phyloP scores from a whole-genome alignment of 2,329 filamentous ascomycete genomes.

The Fusarium subtropicale region DNA sequence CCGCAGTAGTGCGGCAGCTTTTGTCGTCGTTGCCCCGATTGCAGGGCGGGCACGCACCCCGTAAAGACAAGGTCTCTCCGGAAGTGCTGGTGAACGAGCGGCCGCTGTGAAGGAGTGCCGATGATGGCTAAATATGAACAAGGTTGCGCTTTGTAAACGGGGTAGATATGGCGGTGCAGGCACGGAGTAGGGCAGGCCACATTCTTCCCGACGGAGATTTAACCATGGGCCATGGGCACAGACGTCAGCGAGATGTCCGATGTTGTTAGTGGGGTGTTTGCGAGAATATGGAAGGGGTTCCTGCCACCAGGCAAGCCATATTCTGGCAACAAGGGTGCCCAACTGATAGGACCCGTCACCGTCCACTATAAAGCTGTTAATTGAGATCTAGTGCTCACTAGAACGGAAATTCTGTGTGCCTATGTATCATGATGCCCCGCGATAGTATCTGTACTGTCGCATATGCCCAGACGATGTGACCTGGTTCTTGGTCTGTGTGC shows the following conservation, averaged over 20 bases:
- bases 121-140: slow-evolving; percentile 6
- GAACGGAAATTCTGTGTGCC: slow-evolving; percentile 40
- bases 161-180: slow-evolving; percentile 8
- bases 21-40: slow-evolving; percentile 29
- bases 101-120: slow-evolving; percentile 31
- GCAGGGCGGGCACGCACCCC: slow-evolving; percentile 17
- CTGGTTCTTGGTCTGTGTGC: slow-evolving; percentile 26
- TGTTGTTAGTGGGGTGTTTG: slow-evolving; percentile 13
- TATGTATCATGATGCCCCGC: slow-evolving; percentile 47
- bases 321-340: slow-evolving; percentile 17
- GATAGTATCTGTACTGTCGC: slow-evolving; percentile 43
- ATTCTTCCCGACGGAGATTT: slow-evolving; percentile 34
- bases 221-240: slow-evolving; percentile 19
- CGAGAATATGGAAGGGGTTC: slow-evolving; percentile 11
- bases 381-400: slow-evolving; percentile 26
- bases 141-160: slow-evolving; percentile 8
- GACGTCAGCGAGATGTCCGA: slow-evolving; percentile 27
- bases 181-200: neutral
- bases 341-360: slow-evolving; percentile 14
- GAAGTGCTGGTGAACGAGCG: slow-evolving; percentile 27
- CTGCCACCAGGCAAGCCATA: slow-evolving; percentile 17
- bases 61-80: slow-evolving; percentile 20
- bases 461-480: slow-evolving; percentile 42
- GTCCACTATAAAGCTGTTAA: slow-evolving; percentile 12
- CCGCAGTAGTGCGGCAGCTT: slow-evolving; percentile 24